A percentile compares a stretch with the other conserved stretches of the same genome.
These are phyloP conservation scores for Osmanthus fragrans DNA, from an alignment of 257 asterid species.

Conservation along the genomic window DNA sequence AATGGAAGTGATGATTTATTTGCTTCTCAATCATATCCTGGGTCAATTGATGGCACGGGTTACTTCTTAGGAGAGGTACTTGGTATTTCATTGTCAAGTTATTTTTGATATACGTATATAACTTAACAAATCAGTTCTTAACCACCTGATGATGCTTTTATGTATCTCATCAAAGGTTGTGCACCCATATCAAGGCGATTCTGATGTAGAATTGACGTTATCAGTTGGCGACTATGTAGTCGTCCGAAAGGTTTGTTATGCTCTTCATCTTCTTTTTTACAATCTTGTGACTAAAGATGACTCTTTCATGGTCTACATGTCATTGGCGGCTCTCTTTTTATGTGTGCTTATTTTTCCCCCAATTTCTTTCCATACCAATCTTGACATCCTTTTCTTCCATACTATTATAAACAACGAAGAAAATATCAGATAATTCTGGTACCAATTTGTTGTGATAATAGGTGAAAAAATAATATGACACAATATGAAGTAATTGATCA, in stretches of 20 bases:
- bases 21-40: conserved; percentile 38
- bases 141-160: conserved; percentile 5
- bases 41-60: conserved; percentile 44
- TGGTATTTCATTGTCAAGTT: conserved; percentile 8
- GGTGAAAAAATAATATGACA: too few relatives aligned
- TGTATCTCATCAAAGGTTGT: conserved; percentile 45
- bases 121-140: conserved; percentile 4
- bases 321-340: background rate
- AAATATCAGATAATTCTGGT: too few relatives aligned
- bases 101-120: background rate
- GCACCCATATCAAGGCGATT: conserved; percentile 68
- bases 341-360: background rate
- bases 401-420: too few relatives aligned
- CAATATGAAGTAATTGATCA: too few relatives aligned
- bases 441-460: too few relatives aligned
- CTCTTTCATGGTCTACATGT: background rate
- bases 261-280: background rate
- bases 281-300: background rate
- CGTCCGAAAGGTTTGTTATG: conserved; percentile 55
- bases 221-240: conserved; percentile 69
- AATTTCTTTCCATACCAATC: background rate
- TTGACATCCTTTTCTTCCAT: too few relatives aligned
- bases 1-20: conserved; percentile 34
- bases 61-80: conserved; percentile 78
- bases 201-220: conserved; percentile 64